Conservation (phyloP, 2,329 filamentous ascomycete species). For the Aspergillus sp. region DNA sequence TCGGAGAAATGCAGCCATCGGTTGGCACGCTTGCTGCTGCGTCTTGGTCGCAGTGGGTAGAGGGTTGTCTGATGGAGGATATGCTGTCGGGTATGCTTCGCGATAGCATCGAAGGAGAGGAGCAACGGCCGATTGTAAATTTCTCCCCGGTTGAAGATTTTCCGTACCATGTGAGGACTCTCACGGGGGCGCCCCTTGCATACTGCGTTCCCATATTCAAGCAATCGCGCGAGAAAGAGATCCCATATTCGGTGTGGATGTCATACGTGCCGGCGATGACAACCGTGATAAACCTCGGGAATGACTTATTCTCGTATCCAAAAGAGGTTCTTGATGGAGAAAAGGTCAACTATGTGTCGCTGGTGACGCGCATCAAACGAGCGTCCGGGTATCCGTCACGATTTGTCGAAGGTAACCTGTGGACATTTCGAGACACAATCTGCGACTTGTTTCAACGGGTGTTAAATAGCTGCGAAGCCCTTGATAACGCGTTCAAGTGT, state of each 20-base stretch:
- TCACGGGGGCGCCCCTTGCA: neutral
- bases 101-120: neutral
- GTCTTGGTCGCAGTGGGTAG: neutral
- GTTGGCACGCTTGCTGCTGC: neutral
- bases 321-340: conserved; percentile 1
- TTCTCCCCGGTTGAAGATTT: conserved; percentile 1
- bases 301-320: conserved; percentile 2
- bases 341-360: neutral
- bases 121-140: neutral
- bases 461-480: neutral
- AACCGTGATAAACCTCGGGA: neutral
- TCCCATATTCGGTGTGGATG: conserved; percentile 1
- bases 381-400: neutral
- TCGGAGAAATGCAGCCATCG: neutral
- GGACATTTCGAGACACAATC: conserved; percentile 1
- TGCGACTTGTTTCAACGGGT: neutral
- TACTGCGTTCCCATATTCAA: neutral
- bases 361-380: neutral
- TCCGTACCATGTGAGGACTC: neutral
- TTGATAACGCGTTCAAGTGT: neutral
- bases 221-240: neutral
- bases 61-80: neutral
- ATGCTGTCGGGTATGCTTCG: neutral
- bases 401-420: neutral
- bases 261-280: neutral